Evolutionary conservation across 495 filamentous ascomycete genomes (phyloP).

Genomic region (Tuber microsphaerosporum): DNA sequence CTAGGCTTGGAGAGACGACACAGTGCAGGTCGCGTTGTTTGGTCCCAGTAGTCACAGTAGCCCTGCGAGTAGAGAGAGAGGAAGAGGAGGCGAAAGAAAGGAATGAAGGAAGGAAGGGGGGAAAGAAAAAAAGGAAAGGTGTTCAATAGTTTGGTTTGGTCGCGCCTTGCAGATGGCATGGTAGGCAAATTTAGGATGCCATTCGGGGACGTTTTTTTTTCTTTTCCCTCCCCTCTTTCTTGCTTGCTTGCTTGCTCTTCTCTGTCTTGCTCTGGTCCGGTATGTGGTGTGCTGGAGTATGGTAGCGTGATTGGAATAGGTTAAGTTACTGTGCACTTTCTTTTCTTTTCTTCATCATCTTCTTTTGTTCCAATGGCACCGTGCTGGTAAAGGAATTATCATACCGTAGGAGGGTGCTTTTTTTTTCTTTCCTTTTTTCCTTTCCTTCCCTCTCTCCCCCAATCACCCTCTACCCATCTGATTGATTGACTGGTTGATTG

Average conservation of each 20-base stretch:
- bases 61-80: neutral
- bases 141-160: neutral
- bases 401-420: neutral
- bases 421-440: neutral
- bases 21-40: neutral
- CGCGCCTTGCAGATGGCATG: neutral
- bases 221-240: neutral
- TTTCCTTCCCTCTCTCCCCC: neutral
- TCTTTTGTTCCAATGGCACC: neutral
- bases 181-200: neutral
- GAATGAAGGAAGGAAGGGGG: neutral
- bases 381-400: neutral
- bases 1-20: neutral
- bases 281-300: neutral
- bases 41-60: neutral
- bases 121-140: neutral
- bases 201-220: neutral
- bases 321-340: neutral
- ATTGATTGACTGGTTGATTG: neutral
- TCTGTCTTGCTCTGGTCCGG: neutral
- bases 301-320: constrained; percentile 3
- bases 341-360: neutral
- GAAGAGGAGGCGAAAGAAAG: neutral
- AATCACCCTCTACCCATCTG: neutral
- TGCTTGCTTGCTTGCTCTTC: neutral